A percentile compares a stretch with the other conserved stretches of the same genome.
These are phyloP conservation scores for Gracilaria caudata DNA, from an alignment of 23 red algal genomes.

Conservation along the genomic window DNA sequence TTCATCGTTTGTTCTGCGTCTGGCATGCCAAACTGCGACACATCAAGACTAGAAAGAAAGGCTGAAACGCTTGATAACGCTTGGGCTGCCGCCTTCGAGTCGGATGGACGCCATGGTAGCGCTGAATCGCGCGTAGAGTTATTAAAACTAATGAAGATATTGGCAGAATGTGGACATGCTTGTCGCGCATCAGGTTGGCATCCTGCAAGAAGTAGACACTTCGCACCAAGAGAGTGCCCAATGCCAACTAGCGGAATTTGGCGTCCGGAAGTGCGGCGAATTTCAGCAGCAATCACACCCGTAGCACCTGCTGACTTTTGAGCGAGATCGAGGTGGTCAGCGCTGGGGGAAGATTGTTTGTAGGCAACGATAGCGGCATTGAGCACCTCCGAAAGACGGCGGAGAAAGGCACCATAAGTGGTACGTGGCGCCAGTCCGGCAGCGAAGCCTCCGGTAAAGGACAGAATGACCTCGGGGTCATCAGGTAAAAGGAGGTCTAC, in stretches of 20 bases:
- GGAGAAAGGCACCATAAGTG: slow-evolving; percentile 69
- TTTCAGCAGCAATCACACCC: slow-evolving; percentile 30
- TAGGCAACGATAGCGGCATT: slow-evolving; percentile 73
- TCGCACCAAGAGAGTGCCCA: slow-evolving; percentile 88
- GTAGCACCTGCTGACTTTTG: slow-evolving; percentile 9
- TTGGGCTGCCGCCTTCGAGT: slow-evolving; percentile 1
- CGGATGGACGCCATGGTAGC: slow-evolving; percentile 34
- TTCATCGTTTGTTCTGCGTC: slow-evolving; percentile 30
- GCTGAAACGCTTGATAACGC: slow-evolving; percentile 18
- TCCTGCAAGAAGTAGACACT: slow-evolving; percentile 63
- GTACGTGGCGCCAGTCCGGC: slow-evolving; percentile 65
- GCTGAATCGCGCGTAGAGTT: slow-evolving; percentile 68
- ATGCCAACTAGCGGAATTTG: slow-evolving; percentile 74
- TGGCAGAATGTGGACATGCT: slow-evolving; percentile 41
- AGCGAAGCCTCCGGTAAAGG: slow-evolving; percentile 73
- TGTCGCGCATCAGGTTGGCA: slow-evolving; percentile 24
- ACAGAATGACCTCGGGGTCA: slow-evolving; percentile 54
- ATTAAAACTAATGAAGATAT: slow-evolving; percentile 88
- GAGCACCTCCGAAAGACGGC: slow-evolving; percentile 36
- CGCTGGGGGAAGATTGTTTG: slow-evolving; percentile 46
- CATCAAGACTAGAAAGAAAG: slow-evolving; percentile 32
- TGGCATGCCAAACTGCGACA: slow-evolving; percentile 24
- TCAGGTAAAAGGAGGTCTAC: slow-evolving; percentile 26
- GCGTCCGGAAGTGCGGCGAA: slow-evolving; percentile 13
- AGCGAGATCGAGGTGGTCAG: slow-evolving; percentile 71